Conservation (phyloP, 2,329 filamentous ascomycete genomes). For the Aspergillus chevalieri region DNA sequence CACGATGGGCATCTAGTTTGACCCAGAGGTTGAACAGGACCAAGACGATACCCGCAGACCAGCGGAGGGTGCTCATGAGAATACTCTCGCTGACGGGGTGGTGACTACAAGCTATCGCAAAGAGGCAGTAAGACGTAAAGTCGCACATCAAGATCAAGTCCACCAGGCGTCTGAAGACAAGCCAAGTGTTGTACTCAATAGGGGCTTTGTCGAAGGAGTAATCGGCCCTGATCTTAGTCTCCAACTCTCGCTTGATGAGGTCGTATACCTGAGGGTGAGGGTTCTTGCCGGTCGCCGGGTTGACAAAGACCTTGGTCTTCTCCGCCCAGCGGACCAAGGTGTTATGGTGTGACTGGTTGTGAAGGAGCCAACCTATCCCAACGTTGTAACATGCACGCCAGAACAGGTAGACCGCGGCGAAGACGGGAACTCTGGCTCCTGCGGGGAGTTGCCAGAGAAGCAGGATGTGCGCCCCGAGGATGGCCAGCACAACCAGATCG, state of each 20-base stretch:
- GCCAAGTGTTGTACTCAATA: constrained; percentile 98
- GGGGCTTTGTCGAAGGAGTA: constrained; percentile 91
- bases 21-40: constrained; percentile 97
- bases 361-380: constrained; percentile 84
- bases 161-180: constrained; percentile 89
- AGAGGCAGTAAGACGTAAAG: constrained; percentile 93
- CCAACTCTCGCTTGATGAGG: constrained; percentile 80
- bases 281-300: constrained; percentile 73
- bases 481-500: constrained; percentile 70
- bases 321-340: constrained; percentile 82
- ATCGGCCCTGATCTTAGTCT: constrained; percentile 89
- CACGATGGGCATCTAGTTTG: constrained; percentile 92
- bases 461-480: constrained; percentile 69
- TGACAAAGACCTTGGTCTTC: constrained; percentile 78
- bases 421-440: constrained; percentile 64
- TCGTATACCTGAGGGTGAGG: constrained; percentile 75
- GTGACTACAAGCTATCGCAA: constrained; percentile 80
- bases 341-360: constrained; percentile 83
- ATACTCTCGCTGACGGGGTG: constrained; percentile 66
- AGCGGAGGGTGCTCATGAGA: constrained; percentile 65
- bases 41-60: constrained; percentile 69
- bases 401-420: constrained; percentile 79
- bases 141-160: constrained; percentile 99
- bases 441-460: constrained; percentile 67
- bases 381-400: constrained; percentile 91